These are phyloP conservation scores for Gymnopilus junonius DNA, from an alignment of 768 basidiomycete species.

Conservation along the genomic window DNA sequence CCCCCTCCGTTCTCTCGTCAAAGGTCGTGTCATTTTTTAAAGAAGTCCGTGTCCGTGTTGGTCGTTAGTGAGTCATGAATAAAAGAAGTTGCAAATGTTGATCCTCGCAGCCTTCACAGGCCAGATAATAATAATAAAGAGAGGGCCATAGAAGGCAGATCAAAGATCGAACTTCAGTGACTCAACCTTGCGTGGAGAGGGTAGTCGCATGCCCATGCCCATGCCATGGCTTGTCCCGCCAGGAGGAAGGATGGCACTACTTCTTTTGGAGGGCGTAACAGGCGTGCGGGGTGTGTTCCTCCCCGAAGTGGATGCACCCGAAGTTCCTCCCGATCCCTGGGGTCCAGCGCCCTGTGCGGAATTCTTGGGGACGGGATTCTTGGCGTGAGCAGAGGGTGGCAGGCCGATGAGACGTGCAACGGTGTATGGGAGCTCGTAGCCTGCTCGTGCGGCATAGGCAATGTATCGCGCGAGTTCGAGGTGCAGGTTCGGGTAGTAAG, in stretches of 20 bases:
- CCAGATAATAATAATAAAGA: background rate
- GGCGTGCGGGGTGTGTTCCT: constrained; percentile 27
- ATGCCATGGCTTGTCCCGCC: background rate
- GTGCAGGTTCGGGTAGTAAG: constrained; percentile 94
- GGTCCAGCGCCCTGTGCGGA: background rate
- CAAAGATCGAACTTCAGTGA: constrained; percentile 16
- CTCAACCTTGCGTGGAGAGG: constrained; percentile 22
- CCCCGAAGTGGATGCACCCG: constrained; percentile 21
- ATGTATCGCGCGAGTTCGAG: constrained; percentile 93
- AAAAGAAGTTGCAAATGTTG: background rate
- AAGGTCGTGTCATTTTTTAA: background rate
- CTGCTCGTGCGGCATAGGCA: constrained; percentile 61
- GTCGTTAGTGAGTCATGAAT: background rate
- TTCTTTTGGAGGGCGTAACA: constrained; percentile 12
- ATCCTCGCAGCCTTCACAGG: background rate
- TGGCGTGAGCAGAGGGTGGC: constrained; percentile 70
- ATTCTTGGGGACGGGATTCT: constrained; percentile 39
- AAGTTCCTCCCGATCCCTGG: background rate
- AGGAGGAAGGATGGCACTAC: constrained; percentile 3
- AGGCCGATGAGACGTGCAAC: constrained; percentile 78
- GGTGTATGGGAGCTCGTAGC: constrained; percentile 82
- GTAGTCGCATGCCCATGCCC: constrained; percentile 8
- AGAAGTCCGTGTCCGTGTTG: background rate
- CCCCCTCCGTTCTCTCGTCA: background rate
- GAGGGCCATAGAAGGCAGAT: background rate